Evolutionary conservation across 1,284 basidiomycete genomes (phyloP).

Genomic region (Ceratobasidium sp.): DNA sequence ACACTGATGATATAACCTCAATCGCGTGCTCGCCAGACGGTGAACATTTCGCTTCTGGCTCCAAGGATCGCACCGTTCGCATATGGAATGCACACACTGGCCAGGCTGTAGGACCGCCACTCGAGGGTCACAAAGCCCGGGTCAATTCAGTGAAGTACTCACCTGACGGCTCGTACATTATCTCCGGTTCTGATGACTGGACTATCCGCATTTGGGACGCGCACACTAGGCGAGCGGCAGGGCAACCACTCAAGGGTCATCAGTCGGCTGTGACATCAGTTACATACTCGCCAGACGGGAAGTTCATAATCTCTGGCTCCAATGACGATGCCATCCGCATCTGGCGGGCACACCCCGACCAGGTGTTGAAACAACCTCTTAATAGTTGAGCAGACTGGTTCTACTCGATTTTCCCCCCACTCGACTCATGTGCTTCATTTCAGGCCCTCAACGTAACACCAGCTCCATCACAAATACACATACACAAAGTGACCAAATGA

Average conservation of each 20-base stretch:
- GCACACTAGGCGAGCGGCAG: neutral
- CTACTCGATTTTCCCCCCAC: no score
- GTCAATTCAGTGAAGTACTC: neutral
- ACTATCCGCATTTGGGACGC: neutral
- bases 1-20: neutral
- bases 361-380: no score
- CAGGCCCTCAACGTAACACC: no score
- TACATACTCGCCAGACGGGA: neutral
- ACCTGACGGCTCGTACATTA: neutral
- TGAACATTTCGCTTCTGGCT: neutral
- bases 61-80: neutral
- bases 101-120: neutral
- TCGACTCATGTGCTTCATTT: no score
- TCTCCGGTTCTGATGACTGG: constrained; percentile 3
- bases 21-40: neutral
- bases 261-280: neutral
- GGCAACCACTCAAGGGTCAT: neutral
- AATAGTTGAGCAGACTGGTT: no score
- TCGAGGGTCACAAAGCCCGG: neutral
- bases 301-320: neutral
- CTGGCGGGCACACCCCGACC: no score
- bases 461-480: no score
- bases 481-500: no score
- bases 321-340: neutral
- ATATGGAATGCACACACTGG: neutral